phyloP scores from a whole-genome alignment of 176 grass and related monocot species.

The Juncus effusus region DNA sequence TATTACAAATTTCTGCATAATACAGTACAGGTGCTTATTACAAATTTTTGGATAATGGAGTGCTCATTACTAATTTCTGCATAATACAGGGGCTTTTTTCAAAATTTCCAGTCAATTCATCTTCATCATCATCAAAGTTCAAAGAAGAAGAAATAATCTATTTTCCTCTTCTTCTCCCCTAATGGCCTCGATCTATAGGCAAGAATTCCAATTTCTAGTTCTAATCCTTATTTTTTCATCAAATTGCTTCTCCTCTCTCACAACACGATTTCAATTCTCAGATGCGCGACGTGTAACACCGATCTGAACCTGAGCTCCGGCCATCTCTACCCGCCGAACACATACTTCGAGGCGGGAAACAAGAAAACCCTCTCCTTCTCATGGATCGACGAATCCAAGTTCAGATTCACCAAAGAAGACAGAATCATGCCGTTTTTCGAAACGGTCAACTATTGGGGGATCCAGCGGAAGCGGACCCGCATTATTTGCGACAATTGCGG shows the following conservation, averaged over 20 bases:
- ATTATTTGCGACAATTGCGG: slow-evolving; percentile 66
- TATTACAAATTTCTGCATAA: too few relatives aligned
- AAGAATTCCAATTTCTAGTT: not conserved
- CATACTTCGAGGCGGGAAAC: slow-evolving; percentile 82
- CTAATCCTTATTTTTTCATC: slow-evolving; percentile 1
- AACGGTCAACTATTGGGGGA: slow-evolving; percentile 79
- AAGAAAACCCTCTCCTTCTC: slow-evolving; percentile 91
- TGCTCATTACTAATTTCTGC: too few relatives aligned
- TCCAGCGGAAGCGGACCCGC: slow-evolving; percentile 69
- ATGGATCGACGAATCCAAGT: slow-evolving; percentile 71
- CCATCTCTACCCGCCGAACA: slow-evolving; percentile 54
- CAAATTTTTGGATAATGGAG: too few relatives aligned
- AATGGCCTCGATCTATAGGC: slow-evolving; percentile 27
- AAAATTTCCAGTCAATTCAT: too few relatives aligned
- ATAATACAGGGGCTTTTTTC: too few relatives aligned
- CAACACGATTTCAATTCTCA: slow-evolving; percentile 3
- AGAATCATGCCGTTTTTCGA: slow-evolving; percentile 74
- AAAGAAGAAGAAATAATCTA: too few relatives aligned
- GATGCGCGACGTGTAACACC: slow-evolving; percentile 55
- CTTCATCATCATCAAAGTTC: too few relatives aligned
- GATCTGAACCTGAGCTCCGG: slow-evolving; percentile 70
- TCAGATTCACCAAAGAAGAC: slow-evolving; percentile 65
- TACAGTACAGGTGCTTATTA: too few relatives aligned
- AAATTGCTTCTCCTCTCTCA: not conserved
- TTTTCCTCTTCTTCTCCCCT: too few relatives aligned